These are phyloP conservation scores for Mediolabrus comicus DNA, from an alignment of 108 stramenopile species.

Conservation along the genomic window DNA sequence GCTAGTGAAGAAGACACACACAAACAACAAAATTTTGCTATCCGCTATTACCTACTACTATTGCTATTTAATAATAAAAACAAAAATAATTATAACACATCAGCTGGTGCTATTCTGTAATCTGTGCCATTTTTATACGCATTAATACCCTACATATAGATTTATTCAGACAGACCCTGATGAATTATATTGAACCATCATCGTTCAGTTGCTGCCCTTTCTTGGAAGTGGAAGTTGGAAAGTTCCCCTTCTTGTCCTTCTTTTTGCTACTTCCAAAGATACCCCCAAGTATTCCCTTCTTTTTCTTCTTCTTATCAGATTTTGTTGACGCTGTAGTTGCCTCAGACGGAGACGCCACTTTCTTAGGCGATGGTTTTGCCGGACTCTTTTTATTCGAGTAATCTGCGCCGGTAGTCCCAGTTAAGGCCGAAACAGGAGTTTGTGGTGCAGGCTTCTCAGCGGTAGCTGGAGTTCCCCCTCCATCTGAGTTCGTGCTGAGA, in stretches of 20 bases:
- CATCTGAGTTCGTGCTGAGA: conserved; percentile 58
- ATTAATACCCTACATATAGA: background rate
- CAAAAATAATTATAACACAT: too few species aligned
- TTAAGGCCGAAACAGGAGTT: conserved; percentile 33
- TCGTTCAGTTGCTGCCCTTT: conserved; percentile 31
- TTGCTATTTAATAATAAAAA: background rate
- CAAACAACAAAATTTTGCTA: background rate
- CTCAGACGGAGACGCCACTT: conserved; percentile 37
- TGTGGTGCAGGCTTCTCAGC: conserved; percentile 25
- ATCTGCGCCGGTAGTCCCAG: conserved; percentile 27
- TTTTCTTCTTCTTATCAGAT: conserved; percentile 65
- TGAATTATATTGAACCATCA: conserved; percentile 31
- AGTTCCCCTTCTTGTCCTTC: conserved; percentile 44
- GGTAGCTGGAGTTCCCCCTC: conserved; percentile 65
- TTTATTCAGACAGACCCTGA: too few species aligned
- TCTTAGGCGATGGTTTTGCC: conserved; percentile 6
- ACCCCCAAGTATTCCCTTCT: conserved; percentile 74
- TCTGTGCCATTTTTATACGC: background rate
- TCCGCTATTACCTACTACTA: background rate
- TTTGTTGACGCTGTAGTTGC: background rate
- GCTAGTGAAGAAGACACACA: background rate
- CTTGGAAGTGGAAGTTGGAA: conserved; percentile 20
- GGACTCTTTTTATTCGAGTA: conserved; percentile 17
- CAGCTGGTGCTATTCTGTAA: background rate
- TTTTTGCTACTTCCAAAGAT: conserved; percentile 72